Conservation (phyloP, 108 stramenopile species). For the Pseudonitzschia pungens region DNA sequence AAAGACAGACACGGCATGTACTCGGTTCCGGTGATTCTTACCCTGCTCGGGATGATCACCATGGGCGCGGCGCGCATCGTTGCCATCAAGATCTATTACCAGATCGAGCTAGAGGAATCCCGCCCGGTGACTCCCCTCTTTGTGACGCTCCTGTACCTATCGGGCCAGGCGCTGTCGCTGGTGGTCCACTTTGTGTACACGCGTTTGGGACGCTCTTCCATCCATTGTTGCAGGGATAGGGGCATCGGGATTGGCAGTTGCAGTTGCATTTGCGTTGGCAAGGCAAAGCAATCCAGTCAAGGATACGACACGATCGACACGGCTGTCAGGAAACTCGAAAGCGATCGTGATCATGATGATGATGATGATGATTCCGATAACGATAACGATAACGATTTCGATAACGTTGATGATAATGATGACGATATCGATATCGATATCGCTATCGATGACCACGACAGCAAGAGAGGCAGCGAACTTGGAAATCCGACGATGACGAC, state of each 20-base stretch:
- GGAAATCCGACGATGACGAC: too few relatives aligned
- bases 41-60: constrained; percentile 33
- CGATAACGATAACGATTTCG: too few relatives aligned
- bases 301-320: constrained; percentile 10
- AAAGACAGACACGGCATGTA: background rate
- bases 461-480: too few relatives aligned
- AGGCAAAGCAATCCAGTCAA: background rate
- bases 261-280: background rate
- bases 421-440: background rate
- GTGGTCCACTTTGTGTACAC: constrained; percentile 15
- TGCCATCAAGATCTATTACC: constrained; percentile 33
- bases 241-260: background rate
- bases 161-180: constrained; percentile 32
- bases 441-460: too few relatives aligned
- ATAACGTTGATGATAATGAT: too few relatives aligned
- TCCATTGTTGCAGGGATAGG: too few relatives aligned
- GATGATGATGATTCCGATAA: background rate
- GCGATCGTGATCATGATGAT: background rate
- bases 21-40: background rate
- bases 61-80: constrained; percentile 26
- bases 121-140: constrained; percentile 23
- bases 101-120: constrained; percentile 31
- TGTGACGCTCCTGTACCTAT: constrained; percentile 31
- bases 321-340: background rate
- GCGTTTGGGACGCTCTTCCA: too few relatives aligned